These are phyloP conservation scores for Arbutus unedo DNA, from an alignment of 148 eudicot genomes.

Conservation along the genomic window DNA sequence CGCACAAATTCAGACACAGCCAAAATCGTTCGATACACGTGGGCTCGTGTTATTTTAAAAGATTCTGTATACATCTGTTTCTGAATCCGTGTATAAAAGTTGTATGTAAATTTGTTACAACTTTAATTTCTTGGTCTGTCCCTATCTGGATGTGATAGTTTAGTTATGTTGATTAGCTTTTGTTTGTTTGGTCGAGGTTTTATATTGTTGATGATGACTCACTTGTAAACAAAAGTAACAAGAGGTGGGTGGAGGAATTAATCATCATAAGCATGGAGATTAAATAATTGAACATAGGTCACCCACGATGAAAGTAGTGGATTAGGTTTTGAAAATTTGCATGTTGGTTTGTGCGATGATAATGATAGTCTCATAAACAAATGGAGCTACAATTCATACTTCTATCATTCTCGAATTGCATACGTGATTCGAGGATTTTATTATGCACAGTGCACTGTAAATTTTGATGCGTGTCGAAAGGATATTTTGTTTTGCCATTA, in stretches of 20 bases:
- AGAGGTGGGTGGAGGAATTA: neutral
- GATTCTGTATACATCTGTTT: no score
- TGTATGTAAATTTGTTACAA: no score
- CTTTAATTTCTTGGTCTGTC: no score
- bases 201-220: neutral
- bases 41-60: no score
- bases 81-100: no score
- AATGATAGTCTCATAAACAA: neutral
- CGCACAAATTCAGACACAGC: no score
- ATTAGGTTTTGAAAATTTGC: neutral
- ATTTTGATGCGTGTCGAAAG: no score
- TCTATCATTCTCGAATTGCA: neutral
- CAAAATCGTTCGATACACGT: no score
- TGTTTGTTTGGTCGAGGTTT: neutral
- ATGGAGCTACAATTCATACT: neutral
- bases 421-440: neutral
- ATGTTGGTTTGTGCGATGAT: conserved; percentile 2
- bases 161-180: neutral
- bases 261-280: neutral
- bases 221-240: neutral
- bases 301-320: neutral
- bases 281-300: neutral
- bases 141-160: conserved; percentile 13
- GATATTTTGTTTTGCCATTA: no score
- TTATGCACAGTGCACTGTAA: no score